Base-by-base conservation (phyloP, 1,284 basidiomycete genomes). In the Thecaphora frezii region DNA sequence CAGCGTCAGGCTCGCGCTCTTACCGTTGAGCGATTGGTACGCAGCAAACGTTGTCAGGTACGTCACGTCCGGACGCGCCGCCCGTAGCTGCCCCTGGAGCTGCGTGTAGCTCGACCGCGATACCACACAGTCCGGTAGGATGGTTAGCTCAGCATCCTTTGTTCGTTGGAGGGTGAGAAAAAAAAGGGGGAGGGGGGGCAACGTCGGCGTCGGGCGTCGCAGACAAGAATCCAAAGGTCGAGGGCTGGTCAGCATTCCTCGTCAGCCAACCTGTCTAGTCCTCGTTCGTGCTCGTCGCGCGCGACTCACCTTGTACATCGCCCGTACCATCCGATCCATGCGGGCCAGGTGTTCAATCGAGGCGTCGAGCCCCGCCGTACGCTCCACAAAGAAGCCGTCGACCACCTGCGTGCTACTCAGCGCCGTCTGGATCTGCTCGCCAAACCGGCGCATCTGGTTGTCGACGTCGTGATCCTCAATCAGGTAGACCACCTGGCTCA, bases 331-430 rank as follows among this genome's bases (percentile, higher is more conserved):
- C 21, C 76, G 68, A 18, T 83, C 83, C 76, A 83, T 80, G 16
- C 76, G 79, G 2, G 77, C 78, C 19, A 85, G 78, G 54, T 82
- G 85, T 47, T 82, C 81, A 59, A 84, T 81, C 5, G 83, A 83
- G 26, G 83, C 83, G n/a, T 72, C 69, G 10, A 83, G 56, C 46
- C 80, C 81, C 38, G 80, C 75, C 0, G 83, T 84, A 44, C 83
- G 81, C 57, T 85, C 83, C 12, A 86, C 79, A 58, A 81, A 83
- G 74, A 85, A 85, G 22, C 82, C 81, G 63, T 84, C 83, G 45
- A 83, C 80, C 30, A 85, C 78, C 61, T 85, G 84, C 5, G 83
- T 81, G 57, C 83, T 83, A 16, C 83, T 83, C 44, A 80, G 76
- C 28, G 76, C 74, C 2, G 80, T 81, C 58, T 76, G 74, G 40